Percentiles rank a stretch among this genome's conserved stretches.
phyloP scores from a whole-genome alignment of 176 grass and related monocot genomes.

The Tillandsia fasciculata region DNA sequence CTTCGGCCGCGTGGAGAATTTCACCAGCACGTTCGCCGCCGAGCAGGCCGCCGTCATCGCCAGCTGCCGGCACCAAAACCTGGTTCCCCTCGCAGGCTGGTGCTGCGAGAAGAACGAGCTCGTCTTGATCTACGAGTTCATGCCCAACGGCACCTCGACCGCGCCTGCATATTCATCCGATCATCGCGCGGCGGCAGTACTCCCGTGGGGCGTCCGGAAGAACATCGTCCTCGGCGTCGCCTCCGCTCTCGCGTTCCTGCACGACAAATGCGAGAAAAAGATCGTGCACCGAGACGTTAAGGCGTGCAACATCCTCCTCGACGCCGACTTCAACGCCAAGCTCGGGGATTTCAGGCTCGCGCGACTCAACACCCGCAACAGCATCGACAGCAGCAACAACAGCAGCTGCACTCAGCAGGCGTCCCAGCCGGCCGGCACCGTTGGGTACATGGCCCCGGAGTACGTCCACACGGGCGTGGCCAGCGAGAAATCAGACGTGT shows the following conservation, averaged over 20 bases:
- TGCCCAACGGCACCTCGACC: conserved; percentile 67
- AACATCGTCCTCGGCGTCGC: conserved; percentile 45
- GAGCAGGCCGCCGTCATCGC: conserved; percentile 39
- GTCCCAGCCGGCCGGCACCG: conserved; percentile 55
- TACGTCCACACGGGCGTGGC: conserved; percentile 52
- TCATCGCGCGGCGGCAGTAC: background rate
- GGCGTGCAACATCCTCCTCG: conserved; percentile 65
- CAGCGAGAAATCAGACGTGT: conserved; percentile 60
- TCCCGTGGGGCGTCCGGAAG: conserved; percentile 48
- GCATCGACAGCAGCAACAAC: conserved; percentile 7
- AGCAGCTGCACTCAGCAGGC: conserved; percentile 29
- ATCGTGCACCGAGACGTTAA: conserved; percentile 72
- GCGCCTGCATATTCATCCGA: conserved; percentile 20
- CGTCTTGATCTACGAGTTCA: conserved; percentile 68
- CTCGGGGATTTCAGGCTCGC: conserved; percentile 73
- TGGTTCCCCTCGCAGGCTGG: conserved; percentile 47
- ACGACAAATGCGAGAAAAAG: conserved; percentile 56
- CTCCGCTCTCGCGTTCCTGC: conserved; percentile 52
- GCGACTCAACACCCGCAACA: conserved; percentile 1
- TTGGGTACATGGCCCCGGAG: conserved; percentile 63
- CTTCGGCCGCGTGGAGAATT: conserved; percentile 35
- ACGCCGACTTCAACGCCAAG: conserved; percentile 51
- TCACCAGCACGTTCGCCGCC: conserved; percentile 29
- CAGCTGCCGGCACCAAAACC: conserved; percentile 50
- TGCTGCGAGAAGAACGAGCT: conserved; percentile 44